Evolutionary conservation across 108 stramenopile genomes (phyloP), one percentile per base, ranked within the genome.

Genomic region (Skeletonema marinoi): DNA sequence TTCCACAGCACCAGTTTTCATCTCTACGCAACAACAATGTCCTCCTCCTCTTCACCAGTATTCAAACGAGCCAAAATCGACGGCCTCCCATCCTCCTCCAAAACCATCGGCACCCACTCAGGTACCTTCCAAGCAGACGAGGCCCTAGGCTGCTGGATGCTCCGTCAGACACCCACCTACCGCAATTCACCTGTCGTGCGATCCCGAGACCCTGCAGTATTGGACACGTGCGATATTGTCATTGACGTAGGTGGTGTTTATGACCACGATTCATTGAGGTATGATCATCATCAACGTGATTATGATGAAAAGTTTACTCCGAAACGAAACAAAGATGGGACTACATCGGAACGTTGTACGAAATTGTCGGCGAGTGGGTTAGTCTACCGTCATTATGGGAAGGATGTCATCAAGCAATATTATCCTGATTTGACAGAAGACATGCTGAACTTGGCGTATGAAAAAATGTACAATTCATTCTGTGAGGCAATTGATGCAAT

Each of bases 401-500:
- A 85, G 73, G 94, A 97, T 13, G 92, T 99, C 31, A 90, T 98
- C 17, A 19, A 60, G 32, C 77, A 86, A 10, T 86, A 87, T 68
- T 93, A 94, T 76, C 96, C 96, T 0, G 65, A 41, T 13, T 70
- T 92, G 32, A 70, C 65, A 2, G 81, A 84, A 1, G 83, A 88
- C 9, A 71, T 87, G 66, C 11, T 96, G 16, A 84, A 92, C 3
- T 39, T 86, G 65, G 86, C 89, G 4, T 97, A 87, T 77, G 66
- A 38, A 46, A 93, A 91, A 75, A 78, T 96, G 68, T 98, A 98
- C 77, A 70, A 96, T 69, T 77, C 84, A 32, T 92, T 99, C 63
- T 80, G 98, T 65, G 97, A 98, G 88, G 94, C 96, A n/a, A 81
- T 99, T 36, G 99, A 99, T 86, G 99, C 96, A 30, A 98, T 98